A percentile compares a stretch with the other conserved stretches of the same genome.
Conservation (phyloP, 148 eudicot genomes). For the Camellia lanceoleosa region DNA sequence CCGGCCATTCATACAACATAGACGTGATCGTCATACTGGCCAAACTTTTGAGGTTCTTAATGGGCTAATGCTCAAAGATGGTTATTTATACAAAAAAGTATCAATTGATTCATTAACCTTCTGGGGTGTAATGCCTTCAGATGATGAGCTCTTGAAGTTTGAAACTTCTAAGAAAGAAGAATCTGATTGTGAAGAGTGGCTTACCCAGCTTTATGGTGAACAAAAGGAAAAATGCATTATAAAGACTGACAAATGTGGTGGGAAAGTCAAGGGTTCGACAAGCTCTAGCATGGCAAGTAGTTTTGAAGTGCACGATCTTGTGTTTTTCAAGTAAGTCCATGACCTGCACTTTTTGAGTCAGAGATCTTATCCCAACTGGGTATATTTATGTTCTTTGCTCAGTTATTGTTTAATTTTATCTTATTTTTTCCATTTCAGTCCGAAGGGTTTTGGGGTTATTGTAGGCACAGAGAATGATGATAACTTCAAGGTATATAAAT, state of each 20-base stretch:
- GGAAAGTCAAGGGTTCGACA: constrained; percentile 78
- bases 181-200: constrained; percentile 74
- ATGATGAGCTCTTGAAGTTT: constrained; percentile 84
- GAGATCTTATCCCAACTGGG: not conserved
- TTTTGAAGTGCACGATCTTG: constrained; percentile 85
- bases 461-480: constrained; percentile 86
- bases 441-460: constrained; percentile 83
- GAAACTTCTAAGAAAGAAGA: constrained; percentile 57
- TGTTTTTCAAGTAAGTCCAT: constrained; percentile 62
- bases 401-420: not conserved
- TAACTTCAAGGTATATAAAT: constrained; percentile 55
- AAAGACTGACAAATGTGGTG: constrained; percentile 61
- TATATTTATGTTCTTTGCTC: not conserved
- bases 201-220: constrained; percentile 88
- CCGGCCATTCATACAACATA: constrained; percentile 77
- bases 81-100: constrained; percentile 78
- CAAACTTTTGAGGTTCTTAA: constrained; percentile 73
- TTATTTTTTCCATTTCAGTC: constrained; percentile 40
- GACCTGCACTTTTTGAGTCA: not conserved
- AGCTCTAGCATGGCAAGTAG: constrained; percentile 42
- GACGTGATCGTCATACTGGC: constrained; percentile 89
- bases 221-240: constrained; percentile 34
- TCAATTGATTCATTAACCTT: constrained; percentile 70
- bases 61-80: constrained; percentile 84
- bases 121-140: constrained; percentile 74